Base-by-base conservation (phyloP, 2,329 filamentous ascomycete species). In the Endothia cerciana region DNA sequence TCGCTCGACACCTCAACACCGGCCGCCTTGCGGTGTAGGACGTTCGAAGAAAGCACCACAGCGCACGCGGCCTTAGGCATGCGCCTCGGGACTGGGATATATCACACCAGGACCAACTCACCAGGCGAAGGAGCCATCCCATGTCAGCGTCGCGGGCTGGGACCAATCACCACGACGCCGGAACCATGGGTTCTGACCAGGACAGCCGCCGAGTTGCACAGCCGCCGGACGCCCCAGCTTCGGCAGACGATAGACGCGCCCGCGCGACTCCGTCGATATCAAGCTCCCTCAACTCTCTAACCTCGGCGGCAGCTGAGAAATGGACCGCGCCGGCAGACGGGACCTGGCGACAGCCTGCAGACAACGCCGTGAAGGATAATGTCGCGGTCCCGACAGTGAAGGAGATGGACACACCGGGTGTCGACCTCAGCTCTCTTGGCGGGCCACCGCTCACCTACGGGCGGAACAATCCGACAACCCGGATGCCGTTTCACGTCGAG, bases 401-500 rank as follows among this genome's bases (percentile, higher is more conserved):
- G 19, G 59, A 47, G 17, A 67, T 67, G 65, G 65, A 67, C 19
- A 40, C 28, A 10, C 22, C 62, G 8, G 51, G 58, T 3, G 41
- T 65, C 41, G 58, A 67, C 51, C 33, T 67, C 57, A 43, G 57
- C 58, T 62, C 63, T 17, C 53, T 65, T 25, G 55, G 60, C 30
- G 63, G 60, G 11, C 61, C 47, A 11, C 45, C 45, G 13, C 55
- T 59, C 11, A 64, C 49, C 40, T 13, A 64, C 40, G 40, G 59
- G 30, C 65, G 53, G 11, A 60, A 65, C 45, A 36, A 53, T 15
- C 59, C 65, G n/a, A 58, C 57, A 7, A 57, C 58, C 1, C 65
- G 62, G 17, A 67, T 67, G 62, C 65, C 65, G 30, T 65, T 65
- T 30, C 65, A 67, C n/a, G 63, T 62, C 8, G 62, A 67, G 22